phyloP scores from a whole-genome alignment of 2,329 filamentous ascomycete species.

The Penicillium sp. region DNA sequence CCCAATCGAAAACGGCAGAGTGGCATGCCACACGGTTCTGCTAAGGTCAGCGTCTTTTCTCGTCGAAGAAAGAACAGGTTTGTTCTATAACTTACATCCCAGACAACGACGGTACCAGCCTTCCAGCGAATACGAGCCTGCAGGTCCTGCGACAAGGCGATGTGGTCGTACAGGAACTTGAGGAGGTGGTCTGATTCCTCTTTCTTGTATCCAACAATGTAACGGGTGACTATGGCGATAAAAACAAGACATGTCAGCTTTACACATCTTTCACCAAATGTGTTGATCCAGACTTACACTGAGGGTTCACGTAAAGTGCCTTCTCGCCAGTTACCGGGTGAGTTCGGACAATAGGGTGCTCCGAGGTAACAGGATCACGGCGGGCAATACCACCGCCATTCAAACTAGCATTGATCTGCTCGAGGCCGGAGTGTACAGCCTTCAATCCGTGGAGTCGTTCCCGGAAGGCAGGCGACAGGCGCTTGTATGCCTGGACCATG shows the following conservation, averaged over 20 bases:
- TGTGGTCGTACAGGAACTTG: constrained; percentile 75
- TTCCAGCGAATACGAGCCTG: constrained; percentile 76
- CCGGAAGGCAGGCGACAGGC: constrained; percentile 75
- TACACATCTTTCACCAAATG: background rate
- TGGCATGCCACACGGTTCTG: constrained; percentile 74
- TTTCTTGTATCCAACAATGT: constrained; percentile 79
- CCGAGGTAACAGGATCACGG: constrained; percentile 69
- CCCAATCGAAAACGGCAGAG: constrained; percentile 78
- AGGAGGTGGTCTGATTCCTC: constrained; percentile 78
- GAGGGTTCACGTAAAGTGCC: constrained; percentile 76
- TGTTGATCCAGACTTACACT: constrained; percentile 57
- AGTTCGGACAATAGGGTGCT: constrained; percentile 76
- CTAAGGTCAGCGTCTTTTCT: constrained; percentile 9
- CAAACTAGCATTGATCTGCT: constrained; percentile 72
- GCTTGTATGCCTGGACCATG: constrained; percentile 74
- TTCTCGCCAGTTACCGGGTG: constrained; percentile 83
- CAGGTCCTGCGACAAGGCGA: constrained; percentile 69
- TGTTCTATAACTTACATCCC: constrained; percentile 58
- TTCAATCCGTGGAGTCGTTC: constrained; percentile 76
- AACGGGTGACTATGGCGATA: constrained; percentile 63
- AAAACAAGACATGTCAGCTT: background rate
- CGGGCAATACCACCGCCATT: constrained; percentile 67
- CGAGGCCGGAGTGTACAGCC: constrained; percentile 76
- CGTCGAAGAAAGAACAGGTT: background rate
- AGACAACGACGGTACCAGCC: constrained; percentile 75